phyloP scores from a whole-genome alignment of 2,329 filamentous ascomycete genomes.

The Dactylellina parvicollis region DNA sequence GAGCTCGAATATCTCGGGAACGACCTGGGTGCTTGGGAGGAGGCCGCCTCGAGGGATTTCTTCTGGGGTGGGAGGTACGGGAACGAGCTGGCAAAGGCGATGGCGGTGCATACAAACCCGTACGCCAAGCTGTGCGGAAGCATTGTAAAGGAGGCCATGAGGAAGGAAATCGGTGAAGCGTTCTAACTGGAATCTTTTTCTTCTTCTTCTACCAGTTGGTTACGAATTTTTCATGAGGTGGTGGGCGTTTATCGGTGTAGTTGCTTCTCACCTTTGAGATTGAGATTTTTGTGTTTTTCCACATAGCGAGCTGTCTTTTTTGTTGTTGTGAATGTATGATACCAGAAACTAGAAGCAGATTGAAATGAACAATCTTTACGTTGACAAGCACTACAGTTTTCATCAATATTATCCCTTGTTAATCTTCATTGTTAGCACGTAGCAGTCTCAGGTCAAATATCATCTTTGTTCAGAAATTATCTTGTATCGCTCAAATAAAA shows the following conservation, averaged over 20 bases:
- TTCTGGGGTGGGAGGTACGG: slow-evolving; percentile 73
- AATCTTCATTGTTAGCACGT: too few relatives aligned
- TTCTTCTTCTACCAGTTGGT: too few relatives aligned
- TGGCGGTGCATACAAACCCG: slow-evolving; percentile 74
- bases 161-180: slow-evolving; percentile 65
- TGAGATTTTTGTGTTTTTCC: slow-evolving; percentile 15
- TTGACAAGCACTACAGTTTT: not conserved
- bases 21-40: slow-evolving; percentile 60
- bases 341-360: slow-evolving; percentile 16
- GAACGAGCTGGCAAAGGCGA: slow-evolving; percentile 71
- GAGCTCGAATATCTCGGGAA: slow-evolving; percentile 67
- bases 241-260: slow-evolving; percentile 8
- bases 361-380: not conserved
- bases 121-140: slow-evolving; percentile 75
- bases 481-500: too few relatives aligned
- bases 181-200: slow-evolving; percentile 16
- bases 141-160: slow-evolving; percentile 76
- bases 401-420: not conserved
- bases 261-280: not conserved
- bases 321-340: slow-evolving; percentile 23
- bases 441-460: too few relatives aligned
- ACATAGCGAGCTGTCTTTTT: slow-evolving; percentile 3
- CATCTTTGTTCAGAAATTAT: too few relatives aligned
- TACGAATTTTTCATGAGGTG: not conserved
- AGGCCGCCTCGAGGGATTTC: slow-evolving; percentile 71